Evolutionary conservation across 1,284 basidiomycete species (phyloP), one percentile per base, ranked within the genome.

Genomic region (Marasmius oreades): DNA sequence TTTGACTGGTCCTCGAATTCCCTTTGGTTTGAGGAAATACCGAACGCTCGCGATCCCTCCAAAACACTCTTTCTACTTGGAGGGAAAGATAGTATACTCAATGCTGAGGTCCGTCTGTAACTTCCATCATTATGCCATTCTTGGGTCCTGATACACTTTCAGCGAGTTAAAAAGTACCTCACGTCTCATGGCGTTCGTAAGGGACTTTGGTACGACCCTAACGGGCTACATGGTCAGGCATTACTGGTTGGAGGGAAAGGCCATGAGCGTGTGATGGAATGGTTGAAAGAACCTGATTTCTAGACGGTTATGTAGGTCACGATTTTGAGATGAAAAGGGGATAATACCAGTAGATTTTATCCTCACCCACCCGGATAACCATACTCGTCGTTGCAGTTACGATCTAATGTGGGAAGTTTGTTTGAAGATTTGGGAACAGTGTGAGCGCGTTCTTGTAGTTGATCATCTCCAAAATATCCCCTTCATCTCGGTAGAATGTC

Each of bases 1-100:
- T 93, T 93, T 67, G 86, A 89, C 65, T 95, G 92, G 93, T 78
- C 84, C 31, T 84, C 88, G n/a, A 96, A 96, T 67, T 87, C 90
- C 5, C 76, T 96, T 12, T 95, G 90, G 82, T 89, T 85, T 59
- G 90, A 93, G 69, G 90, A 95, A 63, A 93, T 95, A 44, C 92
- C 92, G 0, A 79, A 90, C 64, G 85, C 86, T 12, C 72, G 78
- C 39, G 81, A 90, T 67, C 78, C 80, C 1, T 63, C 72, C 55
- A 78, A 83, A 71, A 77, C 82, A 14, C 63, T 87, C 53, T 88
- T 92, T 68, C 79, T 95, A 62, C 74, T 96, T 14, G 91, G 92
- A 22, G 91, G 88, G 0, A 80, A 85, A 61, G 94, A 96, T 63
- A 78, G 79, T 23, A 92, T 97, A 63, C 73, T 95, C 47, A 82